Evolutionary conservation across 2,329 filamentous ascomycete species (phyloP).

Genomic region (Fusarium equiseti): DNA sequence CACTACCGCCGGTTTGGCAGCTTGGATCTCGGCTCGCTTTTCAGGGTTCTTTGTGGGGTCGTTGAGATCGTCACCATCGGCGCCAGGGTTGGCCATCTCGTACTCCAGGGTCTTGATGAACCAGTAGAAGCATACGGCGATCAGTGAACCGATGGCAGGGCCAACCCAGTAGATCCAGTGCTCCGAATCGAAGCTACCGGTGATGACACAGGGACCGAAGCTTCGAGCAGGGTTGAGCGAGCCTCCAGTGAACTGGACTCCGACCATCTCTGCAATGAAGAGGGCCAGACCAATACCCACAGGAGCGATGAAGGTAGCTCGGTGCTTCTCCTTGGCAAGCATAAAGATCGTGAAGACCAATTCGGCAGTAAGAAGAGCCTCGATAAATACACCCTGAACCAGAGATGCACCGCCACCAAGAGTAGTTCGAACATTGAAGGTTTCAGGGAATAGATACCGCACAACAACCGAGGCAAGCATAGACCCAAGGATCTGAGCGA

Average conservation of each 20-base stretch:
- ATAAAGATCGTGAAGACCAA: slow-evolving; percentile 64
- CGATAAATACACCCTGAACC: slow-evolving; percentile 63
- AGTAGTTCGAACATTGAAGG: slow-evolving; percentile 57
- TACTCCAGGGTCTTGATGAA: slow-evolving; percentile 58
- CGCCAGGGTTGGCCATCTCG: slow-evolving; percentile 61
- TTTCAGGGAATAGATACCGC: slow-evolving; percentile 57
- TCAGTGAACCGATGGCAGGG: slow-evolving; percentile 50
- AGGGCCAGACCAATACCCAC: slow-evolving; percentile 61
- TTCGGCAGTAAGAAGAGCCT: slow-evolving; percentile 62
- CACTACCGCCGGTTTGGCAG: slow-evolving; percentile 13
- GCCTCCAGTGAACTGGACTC: slow-evolving; percentile 62
- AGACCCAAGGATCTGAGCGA: slow-evolving; percentile 63
- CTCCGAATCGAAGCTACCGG: slow-evolving; percentile 55
- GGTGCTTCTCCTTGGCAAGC: slow-evolving; percentile 64
- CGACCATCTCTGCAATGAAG: slow-evolving; percentile 60
- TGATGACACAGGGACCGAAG: slow-evolving; percentile 61
- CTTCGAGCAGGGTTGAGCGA: slow-evolving; percentile 61
- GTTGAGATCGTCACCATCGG: slow-evolving; percentile 58
- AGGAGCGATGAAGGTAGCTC: slow-evolving; percentile 61
- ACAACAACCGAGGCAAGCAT: slow-evolving; percentile 59
- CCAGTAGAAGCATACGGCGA: slow-evolving; percentile 54
- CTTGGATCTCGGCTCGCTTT: slow-evolving; percentile 51
- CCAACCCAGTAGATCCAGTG: slow-evolving; percentile 64
- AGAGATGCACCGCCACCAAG: slow-evolving; percentile 55
- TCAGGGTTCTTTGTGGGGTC: slow-evolving; percentile 60